phyloP scores from a whole-genome alignment of 768 basidiomycete species.

The Megacollybia marginata region DNA sequence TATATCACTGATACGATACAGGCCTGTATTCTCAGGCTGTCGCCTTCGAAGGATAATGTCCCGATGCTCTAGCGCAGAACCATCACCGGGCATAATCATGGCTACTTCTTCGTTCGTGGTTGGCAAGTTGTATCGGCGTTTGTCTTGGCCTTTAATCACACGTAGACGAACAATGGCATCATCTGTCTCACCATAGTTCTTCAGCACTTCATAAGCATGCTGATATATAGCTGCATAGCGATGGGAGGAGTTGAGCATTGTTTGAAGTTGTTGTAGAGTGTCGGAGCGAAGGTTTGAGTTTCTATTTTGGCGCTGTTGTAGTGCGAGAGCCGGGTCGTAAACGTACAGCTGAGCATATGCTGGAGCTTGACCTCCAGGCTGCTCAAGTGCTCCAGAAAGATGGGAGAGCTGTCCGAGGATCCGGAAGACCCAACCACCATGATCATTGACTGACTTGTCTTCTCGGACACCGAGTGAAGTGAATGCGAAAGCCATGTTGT shows the following conservation, averaged over 20 bases:
- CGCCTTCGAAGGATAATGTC: no score
- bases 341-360: slow-evolving; percentile 26
- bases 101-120: slow-evolving; percentile 12
- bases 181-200: slow-evolving; percentile 3
- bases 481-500: no score
- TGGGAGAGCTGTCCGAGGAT: slow-evolving; percentile 23
- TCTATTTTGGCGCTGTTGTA: slow-evolving; percentile 5
- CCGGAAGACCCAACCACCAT: no score
- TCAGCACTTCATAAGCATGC: slow-evolving; percentile 16
- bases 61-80: no score
- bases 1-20: no score
- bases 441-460: no score
- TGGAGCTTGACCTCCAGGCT: slow-evolving; percentile 9
- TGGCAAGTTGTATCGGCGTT: slow-evolving; percentile 25
- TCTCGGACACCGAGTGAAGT: no score
- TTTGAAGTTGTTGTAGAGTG: slow-evolving; percentile 10
- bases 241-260: slow-evolving; percentile 1
- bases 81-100: no score
- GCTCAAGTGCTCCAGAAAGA: slow-evolving; percentile 17
- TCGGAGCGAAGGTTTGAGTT: slow-evolving; percentile 8
- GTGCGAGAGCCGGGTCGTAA: slow-evolving; percentile 21
- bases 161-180: slow-evolving; percentile 2
- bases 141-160: slow-evolving; percentile 12
- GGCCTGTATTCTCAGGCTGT: no score
- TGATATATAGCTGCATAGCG: slow-evolving; percentile 10